A percentile compares a stretch with the other conserved stretches of the same genome.
Conservation (phyloP, 31 red algal genomes). For the Endocladia muricata region DNA sequence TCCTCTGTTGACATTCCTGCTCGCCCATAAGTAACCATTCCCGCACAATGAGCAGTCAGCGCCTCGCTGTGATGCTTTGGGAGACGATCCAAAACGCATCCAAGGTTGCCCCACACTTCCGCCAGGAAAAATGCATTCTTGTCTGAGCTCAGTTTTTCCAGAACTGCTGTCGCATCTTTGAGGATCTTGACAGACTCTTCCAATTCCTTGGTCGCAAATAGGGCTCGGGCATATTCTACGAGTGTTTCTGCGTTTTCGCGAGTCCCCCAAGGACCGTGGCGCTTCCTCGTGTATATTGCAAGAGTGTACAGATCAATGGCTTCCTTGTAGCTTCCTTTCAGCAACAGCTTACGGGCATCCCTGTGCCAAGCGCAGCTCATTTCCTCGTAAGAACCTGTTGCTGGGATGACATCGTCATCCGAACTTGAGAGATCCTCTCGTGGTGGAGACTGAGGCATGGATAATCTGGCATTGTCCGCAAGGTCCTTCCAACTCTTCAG, state of each 20-base stretch:
- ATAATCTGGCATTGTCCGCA: conserved; percentile 31
- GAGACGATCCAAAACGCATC: conserved; percentile 47
- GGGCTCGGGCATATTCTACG: conserved; percentile 63
- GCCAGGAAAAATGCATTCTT: conserved; percentile 42
- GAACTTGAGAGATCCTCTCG: background rate
- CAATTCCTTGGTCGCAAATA: conserved; percentile 47
- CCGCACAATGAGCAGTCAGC: conserved; percentile 45
- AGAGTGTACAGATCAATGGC: conserved; percentile 75
- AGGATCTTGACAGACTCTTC: conserved; percentile 33
- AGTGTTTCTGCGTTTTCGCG: conserved; percentile 59
- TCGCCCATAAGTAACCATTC: conserved; percentile 47
- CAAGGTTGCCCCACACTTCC: conserved; percentile 63
- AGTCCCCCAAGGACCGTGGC: conserved; percentile 63
- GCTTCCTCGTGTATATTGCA: conserved; percentile 74
- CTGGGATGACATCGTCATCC: conserved; percentile 18
- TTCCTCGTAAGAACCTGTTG: conserved; percentile 50
- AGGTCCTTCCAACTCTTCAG: conserved; percentile 56
- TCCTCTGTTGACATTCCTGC: conserved; percentile 49
- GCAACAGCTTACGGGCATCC: conserved; percentile 40
- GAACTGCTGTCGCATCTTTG: conserved; percentile 53
- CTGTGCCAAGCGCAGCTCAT: conserved; percentile 56
- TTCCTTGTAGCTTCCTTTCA: conserved; percentile 22
- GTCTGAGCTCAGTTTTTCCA: conserved; percentile 19
- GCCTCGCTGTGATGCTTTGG: conserved; percentile 25
- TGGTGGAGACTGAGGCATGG: conserved; percentile 49